phyloP scores from a whole-genome alignment of 441 rosid genomes.

The Capsella rubella region DNA sequence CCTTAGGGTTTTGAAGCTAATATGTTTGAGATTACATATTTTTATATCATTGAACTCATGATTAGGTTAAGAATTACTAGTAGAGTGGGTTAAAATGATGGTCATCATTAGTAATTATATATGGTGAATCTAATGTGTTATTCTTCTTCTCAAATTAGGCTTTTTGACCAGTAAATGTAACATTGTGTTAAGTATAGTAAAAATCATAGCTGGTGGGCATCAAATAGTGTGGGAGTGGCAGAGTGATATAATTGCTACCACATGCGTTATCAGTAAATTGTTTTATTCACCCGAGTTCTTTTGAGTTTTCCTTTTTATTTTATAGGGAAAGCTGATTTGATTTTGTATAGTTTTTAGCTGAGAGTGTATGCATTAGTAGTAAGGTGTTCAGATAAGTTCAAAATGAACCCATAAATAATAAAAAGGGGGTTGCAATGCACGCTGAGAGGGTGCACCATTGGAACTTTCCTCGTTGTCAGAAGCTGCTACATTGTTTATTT shows the following conservation, averaged over 20 bases:
- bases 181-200: conserved; percentile 13
- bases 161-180: conserved; percentile 14
- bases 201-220: conserved; percentile 27
- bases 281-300: conserved; percentile 40
- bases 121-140: neutral
- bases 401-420: conserved; percentile 29
- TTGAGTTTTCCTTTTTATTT: conserved; percentile 16
- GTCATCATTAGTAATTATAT: neutral
- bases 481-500: conserved; percentile 30
- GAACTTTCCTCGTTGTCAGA: conserved; percentile 48
- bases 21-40: neutral
- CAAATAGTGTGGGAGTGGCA: conserved; percentile 46
- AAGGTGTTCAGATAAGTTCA: conserved; percentile 29
- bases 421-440: conserved; percentile 25
- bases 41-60: conserved; percentile 12
- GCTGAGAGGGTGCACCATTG: conserved; percentile 34
- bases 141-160: neutral
- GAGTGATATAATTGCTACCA: conserved; percentile 47
- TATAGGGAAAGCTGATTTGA: conserved; percentile 18
- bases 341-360: conserved; percentile 5
- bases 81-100: neutral
- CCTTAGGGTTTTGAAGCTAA: neutral
- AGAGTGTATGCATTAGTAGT: no score
- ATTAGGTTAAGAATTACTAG: conserved; percentile 15
- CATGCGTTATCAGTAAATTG: conserved; percentile 43